Evolutionary conservation across 331 rosid species (phyloP), one percentile per base, ranked within the genome.

Genomic region (Malus hybrid): DNA sequence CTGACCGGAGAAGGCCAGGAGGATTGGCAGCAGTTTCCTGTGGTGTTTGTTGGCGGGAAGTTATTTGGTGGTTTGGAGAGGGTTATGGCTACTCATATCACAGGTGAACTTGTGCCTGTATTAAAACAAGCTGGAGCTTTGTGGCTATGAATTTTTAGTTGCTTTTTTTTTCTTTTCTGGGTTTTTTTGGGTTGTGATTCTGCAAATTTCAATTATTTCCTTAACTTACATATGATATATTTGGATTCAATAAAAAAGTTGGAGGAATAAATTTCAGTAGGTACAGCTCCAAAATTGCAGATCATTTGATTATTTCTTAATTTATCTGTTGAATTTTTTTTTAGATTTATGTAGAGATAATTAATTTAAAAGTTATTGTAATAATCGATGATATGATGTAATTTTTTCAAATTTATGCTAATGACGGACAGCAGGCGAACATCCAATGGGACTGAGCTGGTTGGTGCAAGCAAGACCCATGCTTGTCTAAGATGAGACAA

Each of bases 91-190:
- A 78, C 87, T 52, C 97, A 94, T 81, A 94, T 94, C 29, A 88
- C 99, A 13, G 97, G 97, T 69, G 99, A 94, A 75, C 76, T 94
- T 79, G 88, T 90, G 24, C 99, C 99, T 14, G 85, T 90, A 27
- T 75, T 94, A 12, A 94, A 89, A 79, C 86, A 90, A n/a, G 99
- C 97, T 6, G 99, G 99, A 12, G 99, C 99, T 80, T 74, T 94
- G 76, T 94, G 99, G 99, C 99, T 94, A 71, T 93, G 88, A 91
- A 36, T 36, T 36, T 36, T 0, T 2, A 36, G 44, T 36, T 36
- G 44, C 44, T 33, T 13, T 13, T 4, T 19, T 0, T 4, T 2
- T 20, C 14, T 28, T 65, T 65, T 11, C 4, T 36, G 42, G 10
- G 42, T 39, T 6, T 14, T 29, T n/a, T 64, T 29, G 3, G 6